These are phyloP conservation scores for Cymbidium sinense DNA, from an alignment of 106 monocot genomes.

Conservation along the genomic window DNA sequence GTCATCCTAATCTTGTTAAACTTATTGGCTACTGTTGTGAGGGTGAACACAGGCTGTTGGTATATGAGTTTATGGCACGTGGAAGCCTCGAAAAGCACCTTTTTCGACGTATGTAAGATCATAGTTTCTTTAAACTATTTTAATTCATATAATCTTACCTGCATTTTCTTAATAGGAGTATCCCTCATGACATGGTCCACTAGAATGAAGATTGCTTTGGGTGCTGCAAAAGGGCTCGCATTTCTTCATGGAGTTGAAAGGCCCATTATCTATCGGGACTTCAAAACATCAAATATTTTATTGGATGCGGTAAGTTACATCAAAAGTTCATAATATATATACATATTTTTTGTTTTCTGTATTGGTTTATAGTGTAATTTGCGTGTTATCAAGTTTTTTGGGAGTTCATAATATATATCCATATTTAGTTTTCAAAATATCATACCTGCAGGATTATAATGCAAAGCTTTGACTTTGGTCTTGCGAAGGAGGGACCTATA, in stretches of 20 bases:
- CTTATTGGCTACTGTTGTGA: constrained; percentile 78
- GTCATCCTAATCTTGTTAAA: constrained; percentile 72
- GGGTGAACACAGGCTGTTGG: constrained; percentile 50
- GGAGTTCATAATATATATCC: neutral
- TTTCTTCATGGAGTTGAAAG: constrained; percentile 60
- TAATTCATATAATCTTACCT: neutral
- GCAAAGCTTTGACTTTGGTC: constrained; percentile 6
- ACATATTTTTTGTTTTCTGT: neutral
- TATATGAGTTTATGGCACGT: constrained; percentile 72
- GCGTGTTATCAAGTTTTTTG: too few species aligned
- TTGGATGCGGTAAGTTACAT: constrained; percentile 39
- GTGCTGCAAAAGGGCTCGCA: constrained; percentile 58
- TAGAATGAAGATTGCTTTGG: constrained; percentile 63
- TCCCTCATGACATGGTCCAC: constrained; percentile 66
- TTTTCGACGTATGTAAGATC: constrained; percentile 47
- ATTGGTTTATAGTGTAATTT: neutral
- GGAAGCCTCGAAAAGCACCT: constrained; percentile 74
- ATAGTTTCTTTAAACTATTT: neutral
- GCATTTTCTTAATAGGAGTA: constrained; percentile 33
- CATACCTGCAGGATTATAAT: constrained; percentile 1
- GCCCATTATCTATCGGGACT: constrained; percentile 67
- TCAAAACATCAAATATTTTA: constrained; percentile 71
- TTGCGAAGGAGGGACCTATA: neutral
- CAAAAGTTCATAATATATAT: neutral
- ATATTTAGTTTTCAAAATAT: neutral